These are phyloP conservation scores for Penicillium alfredii DNA, from an alignment of 495 filamentous ascomycete species.

Conservation along the genomic window DNA sequence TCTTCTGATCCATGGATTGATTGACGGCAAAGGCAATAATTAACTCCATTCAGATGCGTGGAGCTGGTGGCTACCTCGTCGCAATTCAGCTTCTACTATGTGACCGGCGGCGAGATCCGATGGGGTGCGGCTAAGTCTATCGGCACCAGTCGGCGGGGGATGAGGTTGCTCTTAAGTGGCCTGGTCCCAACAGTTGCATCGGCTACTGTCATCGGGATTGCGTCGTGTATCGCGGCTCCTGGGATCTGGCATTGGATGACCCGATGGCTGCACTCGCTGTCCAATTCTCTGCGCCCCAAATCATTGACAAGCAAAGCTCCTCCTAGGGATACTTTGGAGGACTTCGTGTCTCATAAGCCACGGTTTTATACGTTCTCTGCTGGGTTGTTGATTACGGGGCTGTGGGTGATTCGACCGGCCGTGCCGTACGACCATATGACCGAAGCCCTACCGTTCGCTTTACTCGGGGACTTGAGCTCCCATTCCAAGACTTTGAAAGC, in stretches of 20 bases:
- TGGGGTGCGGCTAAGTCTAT: slow-evolving; percentile 19
- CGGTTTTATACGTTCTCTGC: slow-evolving; percentile 8
- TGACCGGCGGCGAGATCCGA: slow-evolving; percentile 19
- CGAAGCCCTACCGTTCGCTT: slow-evolving; percentile 11
- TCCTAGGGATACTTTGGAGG: background rate
- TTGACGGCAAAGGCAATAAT: background rate
- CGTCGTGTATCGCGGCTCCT: slow-evolving; percentile 9
- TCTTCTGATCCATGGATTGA: background rate
- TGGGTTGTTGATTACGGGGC: slow-evolving; percentile 1
- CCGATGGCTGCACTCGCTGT: slow-evolving; percentile 11
- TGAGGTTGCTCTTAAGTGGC: slow-evolving; percentile 20
- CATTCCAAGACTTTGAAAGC: slow-evolving; percentile 1
- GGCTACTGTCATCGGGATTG: slow-evolving; percentile 4
- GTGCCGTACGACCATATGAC: slow-evolving; percentile 16
- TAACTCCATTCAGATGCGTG: slow-evolving; percentile 7
- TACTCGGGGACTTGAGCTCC: slow-evolving; percentile 1
- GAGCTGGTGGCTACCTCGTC: slow-evolving; percentile 13
- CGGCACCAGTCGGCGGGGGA: slow-evolving; percentile 14
- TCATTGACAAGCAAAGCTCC: slow-evolving; percentile 3
- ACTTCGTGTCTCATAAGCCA: slow-evolving; percentile 1
- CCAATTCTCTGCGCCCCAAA: slow-evolving; percentile 1
- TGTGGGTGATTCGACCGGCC: slow-evolving; percentile 11
- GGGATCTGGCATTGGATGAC: slow-evolving; percentile 12
- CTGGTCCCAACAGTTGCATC: slow-evolving; percentile 11
- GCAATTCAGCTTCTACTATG: slow-evolving; percentile 18